Base-by-base conservation (phyloP, 148 eudicot genomes). In the Chenopodium quinoa region DNA sequence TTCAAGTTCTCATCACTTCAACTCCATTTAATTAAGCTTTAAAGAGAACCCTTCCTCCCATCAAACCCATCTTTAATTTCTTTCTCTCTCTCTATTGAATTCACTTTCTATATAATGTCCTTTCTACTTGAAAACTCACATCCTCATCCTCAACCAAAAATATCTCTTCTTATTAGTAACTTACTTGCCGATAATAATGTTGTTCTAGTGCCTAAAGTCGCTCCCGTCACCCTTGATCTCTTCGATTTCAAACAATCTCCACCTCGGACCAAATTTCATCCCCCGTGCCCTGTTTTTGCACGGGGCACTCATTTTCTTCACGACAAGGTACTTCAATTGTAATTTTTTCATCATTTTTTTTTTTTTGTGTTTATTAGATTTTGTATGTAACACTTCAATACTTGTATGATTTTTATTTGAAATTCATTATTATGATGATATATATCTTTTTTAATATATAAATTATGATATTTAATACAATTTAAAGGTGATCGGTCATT, bases 21-120 rank as follows among this genome's bases (percentile, higher is more conserved):
- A 77, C 73, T 77, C 73, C 82, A 81, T 73, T 87, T 75, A 87
- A 88, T 88, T 83, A 85, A 82, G 87, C 88, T 88, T 88, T 88
- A 82, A 88, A 88, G 87, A 79, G 52, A 84, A 81, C 80, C 87
- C 13, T 9, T 52, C 56, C 12, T 14, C 56, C 37, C 87, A 88
- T 83, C 88, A 50, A 77, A 69, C 65, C 64, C 72, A 44, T 37
- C 44, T 37, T 37, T 37, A 19, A 5, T 63, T 19, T 70, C n/a
- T 70, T n/a, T 44, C 40, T 71, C 81, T 58, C 29, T 58, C 50
- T 37, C 19, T 14, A 19, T 80, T 58, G 22, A 73, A 46, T 73
- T 84, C 80, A 37, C 77, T 78, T 50, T 78, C 84, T 90, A 87
- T 90, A 88, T 88, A 87, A 89, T 90, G 93, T 88, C 87, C 85